These are phyloP conservation scores for Pulveroboletus ravenelii DNA, from an alignment of 768 basidiomycete genomes.

Conservation along the genomic window DNA sequence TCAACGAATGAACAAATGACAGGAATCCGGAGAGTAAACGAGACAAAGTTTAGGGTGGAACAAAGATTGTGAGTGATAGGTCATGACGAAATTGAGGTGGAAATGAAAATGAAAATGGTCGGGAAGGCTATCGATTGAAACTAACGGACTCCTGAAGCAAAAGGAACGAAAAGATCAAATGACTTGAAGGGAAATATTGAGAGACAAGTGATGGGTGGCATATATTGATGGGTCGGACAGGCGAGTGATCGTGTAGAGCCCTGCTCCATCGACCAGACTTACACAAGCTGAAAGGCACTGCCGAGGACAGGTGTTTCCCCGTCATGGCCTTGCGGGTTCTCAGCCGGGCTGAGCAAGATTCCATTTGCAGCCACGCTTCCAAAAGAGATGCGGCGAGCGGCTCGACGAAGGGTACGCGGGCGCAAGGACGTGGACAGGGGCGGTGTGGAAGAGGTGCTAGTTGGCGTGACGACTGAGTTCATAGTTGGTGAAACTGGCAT, in stretches of 20 bases:
- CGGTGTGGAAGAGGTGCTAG: conserved; percentile 10
- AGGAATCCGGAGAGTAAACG: background rate
- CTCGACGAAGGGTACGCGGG: conserved; percentile 28
- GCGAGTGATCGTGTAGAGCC: conserved; percentile 1
- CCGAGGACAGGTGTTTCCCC: conserved; percentile 44
- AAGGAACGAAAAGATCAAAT: background rate
- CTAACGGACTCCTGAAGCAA: background rate
- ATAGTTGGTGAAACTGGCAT: conserved; percentile 16
- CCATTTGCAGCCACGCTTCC: conserved; percentile 38
- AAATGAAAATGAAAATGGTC: background rate
- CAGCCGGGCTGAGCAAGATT: conserved; percentile 37
- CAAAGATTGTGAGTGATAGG: conserved; percentile 1
- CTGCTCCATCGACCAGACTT: conserved; percentile 11
- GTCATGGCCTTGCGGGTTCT: conserved; percentile 18
- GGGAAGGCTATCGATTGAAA: background rate
- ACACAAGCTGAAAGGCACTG: conserved; percentile 70
- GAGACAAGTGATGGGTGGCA: conserved; percentile 8
- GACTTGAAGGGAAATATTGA: background rate
- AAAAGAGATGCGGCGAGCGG: conserved; percentile 63
- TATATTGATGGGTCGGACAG: conserved; percentile 3
- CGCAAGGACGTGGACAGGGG: conserved; percentile 17
- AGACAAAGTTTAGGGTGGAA: background rate
- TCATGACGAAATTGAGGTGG: background rate
- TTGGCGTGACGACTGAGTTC: background rate
- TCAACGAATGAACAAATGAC: conserved; percentile 8